Evolutionary conservation across 2,329 filamentous ascomycete species (phyloP).

Genomic region (Penicillium sp.): DNA sequence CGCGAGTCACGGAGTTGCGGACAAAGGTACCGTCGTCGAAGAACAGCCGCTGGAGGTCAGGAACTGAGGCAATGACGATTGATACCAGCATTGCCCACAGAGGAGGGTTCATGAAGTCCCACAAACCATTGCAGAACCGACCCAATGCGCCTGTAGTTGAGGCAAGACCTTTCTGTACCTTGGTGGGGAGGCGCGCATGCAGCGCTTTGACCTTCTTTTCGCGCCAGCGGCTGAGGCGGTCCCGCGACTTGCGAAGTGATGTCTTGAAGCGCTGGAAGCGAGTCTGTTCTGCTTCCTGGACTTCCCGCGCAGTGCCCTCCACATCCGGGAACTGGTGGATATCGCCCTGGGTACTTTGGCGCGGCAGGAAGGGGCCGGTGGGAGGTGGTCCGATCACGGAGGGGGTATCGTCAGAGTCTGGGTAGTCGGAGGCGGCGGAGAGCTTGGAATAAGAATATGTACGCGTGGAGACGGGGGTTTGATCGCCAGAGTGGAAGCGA

Average conservation of each 20-base stretch:
- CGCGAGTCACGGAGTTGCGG: conserved; percentile 88
- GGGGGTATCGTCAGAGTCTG: conserved; percentile 18
- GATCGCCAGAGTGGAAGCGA: conserved; percentile 40
- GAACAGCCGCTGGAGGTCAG: conserved; percentile 78
- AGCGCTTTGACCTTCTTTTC: conserved; percentile 26
- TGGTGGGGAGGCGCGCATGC: conserved; percentile 55
- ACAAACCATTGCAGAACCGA: conserved; percentile 68
- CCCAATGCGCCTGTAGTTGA: conserved; percentile 42
- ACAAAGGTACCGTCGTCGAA: conserved; percentile 88
- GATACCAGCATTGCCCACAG: conserved; percentile 95
- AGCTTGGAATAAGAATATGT: conserved; percentile 40
- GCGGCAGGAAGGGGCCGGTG: conserved; percentile 36
- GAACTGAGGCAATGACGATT: conserved; percentile 88
- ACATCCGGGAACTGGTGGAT: conserved; percentile 61
- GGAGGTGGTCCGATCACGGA: conserved; percentile 36
- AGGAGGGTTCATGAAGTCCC: conserved; percentile 97
- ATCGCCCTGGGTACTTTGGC: conserved; percentile 51
- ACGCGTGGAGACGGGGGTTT: conserved; percentile 40
- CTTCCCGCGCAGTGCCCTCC: conserved; percentile 31
- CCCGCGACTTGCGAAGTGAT: conserved; percentile 21
- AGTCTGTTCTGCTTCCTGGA: conserved; percentile 27
- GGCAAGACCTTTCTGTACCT: conserved; percentile 54
- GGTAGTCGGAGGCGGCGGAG: conserved; percentile 21
- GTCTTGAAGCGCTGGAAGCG: conserved; percentile 32
- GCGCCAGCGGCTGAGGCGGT: conserved; percentile 22